Percentiles rank a stretch among this genome's conserved stretches.
These are phyloP conservation scores for Hypoxylon sp. DNA, from an alignment of 2,329 filamentous ascomycete species.

Conservation along the genomic window DNA sequence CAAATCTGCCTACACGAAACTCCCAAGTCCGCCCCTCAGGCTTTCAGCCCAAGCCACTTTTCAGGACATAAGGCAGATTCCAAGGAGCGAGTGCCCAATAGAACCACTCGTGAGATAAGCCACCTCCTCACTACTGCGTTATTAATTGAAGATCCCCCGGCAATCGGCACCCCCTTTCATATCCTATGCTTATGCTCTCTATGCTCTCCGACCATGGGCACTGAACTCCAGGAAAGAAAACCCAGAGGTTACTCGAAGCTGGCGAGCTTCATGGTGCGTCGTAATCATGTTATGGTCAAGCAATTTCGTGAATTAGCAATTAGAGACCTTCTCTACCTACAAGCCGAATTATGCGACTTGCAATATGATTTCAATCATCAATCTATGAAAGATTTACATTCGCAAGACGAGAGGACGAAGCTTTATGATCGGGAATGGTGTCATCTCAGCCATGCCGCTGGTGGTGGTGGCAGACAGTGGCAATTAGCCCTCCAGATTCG, in stretches of 20 bases:
- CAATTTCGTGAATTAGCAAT: constrained; percentile 15
- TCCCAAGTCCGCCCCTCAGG: too few relatives aligned
- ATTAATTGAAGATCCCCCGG: background rate
- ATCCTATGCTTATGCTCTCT: too few relatives aligned
- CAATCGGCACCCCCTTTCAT: too few relatives aligned
- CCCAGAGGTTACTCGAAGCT: constrained; percentile 10
- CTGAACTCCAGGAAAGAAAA: background rate
- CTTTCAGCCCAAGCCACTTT: too few relatives aligned
- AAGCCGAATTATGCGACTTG: constrained; percentile 17
- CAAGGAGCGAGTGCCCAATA: too few relatives aligned
- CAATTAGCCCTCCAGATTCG: constrained; percentile 8
- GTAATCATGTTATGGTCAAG: constrained; percentile 11
- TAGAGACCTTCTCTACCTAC: constrained; percentile 9
- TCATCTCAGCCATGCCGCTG: constrained; percentile 9
- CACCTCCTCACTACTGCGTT: background rate
- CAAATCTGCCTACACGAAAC: too few relatives aligned
- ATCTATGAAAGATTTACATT: constrained; percentile 10
- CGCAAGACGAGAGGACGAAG: background rate
- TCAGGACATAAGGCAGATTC: too few relatives aligned
- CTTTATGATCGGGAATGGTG: constrained; percentile 12
- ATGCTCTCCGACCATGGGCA: background rate
- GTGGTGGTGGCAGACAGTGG: constrained; percentile 8
- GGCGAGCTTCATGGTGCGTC: constrained; percentile 10
- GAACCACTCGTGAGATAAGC: background rate
- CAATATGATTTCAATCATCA: constrained; percentile 12